Base-by-base conservation (phyloP, 257 asterid species). In the Striga asiatica region DNA sequence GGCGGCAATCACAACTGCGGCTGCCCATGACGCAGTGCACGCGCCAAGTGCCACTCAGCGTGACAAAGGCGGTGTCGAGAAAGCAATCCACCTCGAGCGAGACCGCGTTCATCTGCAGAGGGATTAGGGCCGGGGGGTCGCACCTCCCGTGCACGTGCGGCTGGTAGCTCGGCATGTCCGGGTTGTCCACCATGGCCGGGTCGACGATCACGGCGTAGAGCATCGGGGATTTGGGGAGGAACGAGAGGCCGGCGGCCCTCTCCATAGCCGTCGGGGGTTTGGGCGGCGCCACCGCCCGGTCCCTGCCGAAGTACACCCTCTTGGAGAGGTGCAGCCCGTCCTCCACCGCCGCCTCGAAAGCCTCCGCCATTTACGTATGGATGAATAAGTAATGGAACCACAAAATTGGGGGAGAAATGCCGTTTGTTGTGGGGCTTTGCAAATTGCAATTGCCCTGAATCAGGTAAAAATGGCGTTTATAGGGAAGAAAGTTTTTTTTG, bases 91-190 rank as follows among this genome's bases (percentile, higher is more conserved):
- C 84, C 52, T 67, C 80, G 29, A 92, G 66, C 31, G 84, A 49
- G 52, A 92, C 56, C 1, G 67, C 74, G 49, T 77, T 92, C 95
- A 92, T 84, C 70, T 92, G 98, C 23, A 92, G 85, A 56, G 98
- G 98, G 53, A 92, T 80, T 64, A 92, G 41, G 13, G 97, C 98
- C 23, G 97, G 97, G 4, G 95, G 89, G 60, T 88, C 79, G 70
- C 92, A 79, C 78, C 84, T 70, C 29, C 98, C 98, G 75, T 84
- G 91, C 76, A 92, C 97, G 73, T 92, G 82, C 48, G 98, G 97
- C 85, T 92, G 98, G 69, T 92, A 92, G 79, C 97, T 88, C 13
- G 97, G 97, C 47, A 82, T 76, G 69, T 92, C 98, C 4, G 98
- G 95, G 24, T 91, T 87, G 72, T 92, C 98, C 8, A 88, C 98